phyloP scores from a whole-genome alignment of 2,329 filamentous ascomycete species.

The Hymenotorrendiella dingleyae region DNA sequence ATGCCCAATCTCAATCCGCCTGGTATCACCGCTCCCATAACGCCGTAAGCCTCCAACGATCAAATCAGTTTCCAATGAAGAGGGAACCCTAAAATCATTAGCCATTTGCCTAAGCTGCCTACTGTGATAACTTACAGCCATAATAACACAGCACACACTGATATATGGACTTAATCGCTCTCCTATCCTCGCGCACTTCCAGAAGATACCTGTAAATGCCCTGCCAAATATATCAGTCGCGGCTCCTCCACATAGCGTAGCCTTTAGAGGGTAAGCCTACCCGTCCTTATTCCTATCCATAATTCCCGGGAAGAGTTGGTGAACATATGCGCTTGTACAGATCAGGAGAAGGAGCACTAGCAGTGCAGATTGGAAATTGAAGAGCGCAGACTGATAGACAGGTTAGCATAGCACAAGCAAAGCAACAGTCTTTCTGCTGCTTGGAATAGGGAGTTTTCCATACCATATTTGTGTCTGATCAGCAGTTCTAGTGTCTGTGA shows the following conservation, averaged over 20 bases:
- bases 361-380: conserved; percentile 97
- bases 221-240: conserved; percentile 16
- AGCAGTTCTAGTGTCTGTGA: not conserved
- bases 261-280: conserved; percentile 41
- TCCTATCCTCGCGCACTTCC: conserved; percentile 90
- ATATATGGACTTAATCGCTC: conserved; percentile 94
- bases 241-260: not conserved
- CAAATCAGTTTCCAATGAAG: conserved; percentile 27
- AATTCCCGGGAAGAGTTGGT: conserved; percentile 81
- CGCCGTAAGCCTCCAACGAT: conserved; percentile 15
- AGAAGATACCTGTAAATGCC: conserved; percentile 64
- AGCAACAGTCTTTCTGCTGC: not conserved
- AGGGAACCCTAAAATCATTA: conserved; percentile 27
- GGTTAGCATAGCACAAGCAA: conserved; percentile 5
- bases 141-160: conserved; percentile 84
- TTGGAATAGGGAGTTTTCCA: not conserved
- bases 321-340: conserved; percentile 91
- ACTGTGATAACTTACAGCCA: conserved; percentile 64
- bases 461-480: conserved; percentile 14
- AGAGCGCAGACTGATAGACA: conserved; percentile 74
- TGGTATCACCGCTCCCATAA: conserved; percentile 15
- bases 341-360: conserved; percentile 91
- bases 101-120: not conserved
- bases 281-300: conserved; percentile 92
- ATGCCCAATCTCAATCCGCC: conserved; percentile 2